These are phyloP conservation scores for Coffea eugenioides DNA, from an alignment of 257 asterid genomes.

Conservation along the genomic window DNA sequence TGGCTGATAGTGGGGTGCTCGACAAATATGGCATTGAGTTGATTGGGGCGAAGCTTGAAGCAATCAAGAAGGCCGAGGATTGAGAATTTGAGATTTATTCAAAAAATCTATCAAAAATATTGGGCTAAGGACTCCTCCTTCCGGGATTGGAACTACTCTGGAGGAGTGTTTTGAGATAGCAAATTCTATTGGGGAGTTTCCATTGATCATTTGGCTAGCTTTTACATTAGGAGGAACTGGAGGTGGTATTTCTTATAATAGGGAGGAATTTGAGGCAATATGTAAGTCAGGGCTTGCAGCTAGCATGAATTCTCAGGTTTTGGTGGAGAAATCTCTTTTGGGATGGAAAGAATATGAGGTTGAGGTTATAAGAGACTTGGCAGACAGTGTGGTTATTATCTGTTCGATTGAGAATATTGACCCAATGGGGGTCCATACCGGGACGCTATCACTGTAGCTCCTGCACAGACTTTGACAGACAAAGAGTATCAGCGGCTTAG, in stretches of 20 bases:
- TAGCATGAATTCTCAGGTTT: conserved; percentile 86
- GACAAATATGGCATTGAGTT: conserved; percentile 96
- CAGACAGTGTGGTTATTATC: conserved; percentile 96
- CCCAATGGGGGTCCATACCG: conserved; percentile 97
- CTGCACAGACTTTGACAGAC: conserved; percentile 96
- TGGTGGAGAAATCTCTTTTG: conserved; percentile 90
- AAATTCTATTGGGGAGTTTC: conserved; percentile 78
- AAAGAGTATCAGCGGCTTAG: conserved; percentile 93
- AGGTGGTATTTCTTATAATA: conserved; percentile 96
- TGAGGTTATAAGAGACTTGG: conserved; percentile 97
- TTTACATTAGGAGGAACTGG: conserved; percentile 96
- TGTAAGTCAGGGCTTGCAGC: conserved; percentile 96
- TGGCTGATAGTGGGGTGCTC: conserved; percentile 89
- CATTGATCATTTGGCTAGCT: conserved; percentile 91
- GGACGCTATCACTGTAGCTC: conserved; percentile 97
- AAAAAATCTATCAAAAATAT: conserved; percentile 91
- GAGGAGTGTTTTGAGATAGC: conserved; percentile 90
- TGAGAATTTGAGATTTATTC: conserved; percentile 58
- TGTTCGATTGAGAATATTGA: conserved; percentile 98
- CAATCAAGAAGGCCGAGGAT: conserved; percentile 96
- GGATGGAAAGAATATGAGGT: conserved; percentile 99
- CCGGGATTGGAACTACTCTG: conserved; percentile 87
- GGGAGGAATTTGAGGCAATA: conserved; percentile 90
- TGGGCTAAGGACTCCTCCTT: conserved; percentile 93
- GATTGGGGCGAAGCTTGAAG: conserved; percentile 94